Evolutionary conservation across 208 protist species (phyloP), one percentile per base, ranked within the genome.

Genomic region (Acanthamoeba culbertsoni): DNA sequence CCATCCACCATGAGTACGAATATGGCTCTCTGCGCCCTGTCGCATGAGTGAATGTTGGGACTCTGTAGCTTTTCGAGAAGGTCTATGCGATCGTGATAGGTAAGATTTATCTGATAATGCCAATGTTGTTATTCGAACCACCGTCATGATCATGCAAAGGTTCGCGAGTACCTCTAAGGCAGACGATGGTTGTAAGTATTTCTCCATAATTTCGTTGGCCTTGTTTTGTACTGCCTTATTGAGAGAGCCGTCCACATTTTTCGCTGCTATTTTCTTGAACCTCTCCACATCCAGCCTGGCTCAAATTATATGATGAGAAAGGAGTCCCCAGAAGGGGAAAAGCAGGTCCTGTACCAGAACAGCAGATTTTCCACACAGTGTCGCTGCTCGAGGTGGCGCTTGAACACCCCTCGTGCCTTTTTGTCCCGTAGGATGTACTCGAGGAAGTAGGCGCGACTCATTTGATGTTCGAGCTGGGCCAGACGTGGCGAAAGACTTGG

Each of bases 1-100:
- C 82, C 82, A 57, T 90, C 53, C 20, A 90, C 53, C 82, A 90
- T 90, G 53, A 90, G 82, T 20, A 90, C 42, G 82, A 90, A 90
- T n/a, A 90, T 90, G n/a, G 82, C 46, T 53, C 65, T 90, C 37
- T 90, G 82, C 26, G 82, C 82, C 7, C 42, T 16, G 37, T 68
- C 82, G 35, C 59, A 90, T 5, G 82, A 48, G 31, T 90, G 53
- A 0, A 33, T 26, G 82, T 23, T 23, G 1, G 82, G 82, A 5
- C 46, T 31, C 82, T 90, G 59, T 23, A 90, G 82, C 12, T 31
- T 53, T 35, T 90, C 82, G 18, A 33, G 20, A n/a, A 90, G 31
- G 35, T 90, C 82, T 53, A 43, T 90, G 23, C 82, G 3, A n/a
- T 90, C 53, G 18, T 90, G 82, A 35, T 90, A 33, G 0, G 82